Base-by-base conservation (phyloP, 2,329 filamentous ascomycete species). In the Paramyrothecium roridum region DNA sequence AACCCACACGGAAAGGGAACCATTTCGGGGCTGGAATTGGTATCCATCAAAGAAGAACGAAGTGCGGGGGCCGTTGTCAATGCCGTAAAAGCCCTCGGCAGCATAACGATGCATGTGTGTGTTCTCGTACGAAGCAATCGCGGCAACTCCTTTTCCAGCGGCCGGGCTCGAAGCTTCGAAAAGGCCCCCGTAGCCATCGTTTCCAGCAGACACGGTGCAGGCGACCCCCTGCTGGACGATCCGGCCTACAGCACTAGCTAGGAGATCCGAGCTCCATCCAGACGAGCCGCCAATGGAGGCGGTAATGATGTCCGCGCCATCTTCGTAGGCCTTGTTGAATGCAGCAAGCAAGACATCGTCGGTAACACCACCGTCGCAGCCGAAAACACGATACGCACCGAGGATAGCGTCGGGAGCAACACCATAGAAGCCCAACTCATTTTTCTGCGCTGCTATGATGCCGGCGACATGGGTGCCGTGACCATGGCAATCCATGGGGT, bases 311-410 rank as follows among this genome's bases (percentile, higher is more conserved):
- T 67, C 57, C 19, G 59, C 60, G 23, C 79, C 78, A 12, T 76
- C 81, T 58, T 84, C 76, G 57, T 77, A 81, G 0, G 83, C 83
- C 61, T 73, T 76, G 65, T 79, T 75, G 66, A 80, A 81, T 2
- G 81, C 81, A 13, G 75, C 72, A 45, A 84, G 78, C 54, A 86
- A 62, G 13, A 84, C 70, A 56, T 85, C 82, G 59, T 79, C 76
- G 12, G 66, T 65, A 30, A 74, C 73, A 49, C 67, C 64, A 40
- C 78, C 80, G 2, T 61, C 54, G 62, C 80, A 83, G 37, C 78
- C 78, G 55, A 82, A 81, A 11, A 82, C 77, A 53, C 77, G 76
- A 68, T 79, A 84, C 52, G 76, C 73, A 23, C 79, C 79, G 3
- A 85, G 68, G 2, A 73, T 79, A 6, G 80, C 81, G 47, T 75